Percentiles rank a stretch among this genome's conserved stretches.
phyloP scores from a whole-genome alignment of 495 filamentous ascomycete species.

The Parachaetomium inaequale region DNA sequence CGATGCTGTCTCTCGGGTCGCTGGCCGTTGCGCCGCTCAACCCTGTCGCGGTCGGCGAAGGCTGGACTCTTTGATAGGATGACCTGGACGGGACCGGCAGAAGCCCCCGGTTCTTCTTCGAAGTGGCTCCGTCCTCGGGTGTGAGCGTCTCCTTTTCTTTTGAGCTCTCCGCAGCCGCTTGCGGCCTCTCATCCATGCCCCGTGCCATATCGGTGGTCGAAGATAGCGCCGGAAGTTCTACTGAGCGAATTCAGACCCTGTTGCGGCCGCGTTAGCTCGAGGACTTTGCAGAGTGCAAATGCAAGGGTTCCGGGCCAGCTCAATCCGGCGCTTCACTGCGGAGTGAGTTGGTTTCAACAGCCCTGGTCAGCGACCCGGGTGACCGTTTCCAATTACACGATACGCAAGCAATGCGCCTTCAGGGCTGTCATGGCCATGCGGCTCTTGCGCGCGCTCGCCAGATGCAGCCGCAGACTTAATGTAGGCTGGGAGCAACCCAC shows the following conservation, averaged over 20 bases:
- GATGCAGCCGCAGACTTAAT: not conserved
- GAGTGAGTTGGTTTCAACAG: not conserved
- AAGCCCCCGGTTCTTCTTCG: constrained; percentile 58
- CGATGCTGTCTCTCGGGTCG: constrained; percentile 59
- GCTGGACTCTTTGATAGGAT: constrained; percentile 64
- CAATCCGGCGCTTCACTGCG: not conserved
- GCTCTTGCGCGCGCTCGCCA: not conserved
- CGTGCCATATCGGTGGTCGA: constrained; percentile 37
- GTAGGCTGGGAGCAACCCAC: constrained; percentile 11
- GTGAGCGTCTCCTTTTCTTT: constrained; percentile 47
- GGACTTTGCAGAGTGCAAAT: not conserved
- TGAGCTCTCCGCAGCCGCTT: constrained; percentile 39
- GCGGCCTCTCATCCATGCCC: constrained; percentile 34
- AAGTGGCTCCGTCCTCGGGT: constrained; percentile 40
- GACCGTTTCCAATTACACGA: not conserved
- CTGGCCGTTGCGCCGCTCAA: constrained; percentile 61
- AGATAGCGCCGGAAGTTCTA: not conserved
- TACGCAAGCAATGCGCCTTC: not conserved
- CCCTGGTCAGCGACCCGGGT: not conserved
- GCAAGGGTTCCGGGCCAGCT: not conserved
- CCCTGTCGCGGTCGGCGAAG: constrained; percentile 58
- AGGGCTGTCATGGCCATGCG: not conserved
- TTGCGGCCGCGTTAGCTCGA: not conserved
- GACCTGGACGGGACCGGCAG: constrained; percentile 63
- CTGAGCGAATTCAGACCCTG: constrained; percentile 4